Evolutionary conservation across 345 rosid genomes (phyloP).

Genomic region (Melaleuca alternifolia): DNA sequence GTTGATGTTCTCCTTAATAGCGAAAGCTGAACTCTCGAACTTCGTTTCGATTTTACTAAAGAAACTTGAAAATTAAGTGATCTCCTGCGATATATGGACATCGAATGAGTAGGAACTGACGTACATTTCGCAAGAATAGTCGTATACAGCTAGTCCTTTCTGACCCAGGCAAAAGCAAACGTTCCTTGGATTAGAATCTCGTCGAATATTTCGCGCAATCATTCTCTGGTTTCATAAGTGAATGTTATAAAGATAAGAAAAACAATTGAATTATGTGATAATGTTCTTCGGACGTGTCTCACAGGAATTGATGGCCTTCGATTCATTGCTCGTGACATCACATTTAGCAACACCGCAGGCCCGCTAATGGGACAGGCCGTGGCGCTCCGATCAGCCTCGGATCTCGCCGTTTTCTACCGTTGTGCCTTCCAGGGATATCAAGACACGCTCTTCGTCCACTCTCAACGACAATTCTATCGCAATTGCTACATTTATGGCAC

Average conservation of each 20-base stretch:
- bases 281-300: neutral
- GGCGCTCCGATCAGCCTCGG: slow-evolving; percentile 49
- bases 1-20: neutral
- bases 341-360: slow-evolving; percentile 59
- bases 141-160: neutral
- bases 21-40: neutral
- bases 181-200: neutral
- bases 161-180: neutral
- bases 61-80: neutral
- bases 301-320: slow-evolving; percentile 3
- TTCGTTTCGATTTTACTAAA: neutral
- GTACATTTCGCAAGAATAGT: neutral
- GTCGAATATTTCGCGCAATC: neutral
- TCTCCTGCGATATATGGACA: neutral
- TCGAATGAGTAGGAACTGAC: neutral
- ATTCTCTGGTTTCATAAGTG: neutral
- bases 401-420: slow-evolving; percentile 28
- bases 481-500: slow-evolving; percentile 33
- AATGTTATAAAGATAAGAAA: neutral
- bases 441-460: slow-evolving; percentile 55
- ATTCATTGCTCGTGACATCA: slow-evolving; percentile 57
- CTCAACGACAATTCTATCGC: slow-evolving; percentile 38
- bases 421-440: slow-evolving; percentile 37
- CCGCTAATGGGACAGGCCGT: slow-evolving; percentile 51
- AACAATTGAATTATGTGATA: neutral